These are phyloP conservation scores for Solanum bulbocastanum DNA, from an alignment of 257 asterid genomes.

Conservation along the genomic window DNA sequence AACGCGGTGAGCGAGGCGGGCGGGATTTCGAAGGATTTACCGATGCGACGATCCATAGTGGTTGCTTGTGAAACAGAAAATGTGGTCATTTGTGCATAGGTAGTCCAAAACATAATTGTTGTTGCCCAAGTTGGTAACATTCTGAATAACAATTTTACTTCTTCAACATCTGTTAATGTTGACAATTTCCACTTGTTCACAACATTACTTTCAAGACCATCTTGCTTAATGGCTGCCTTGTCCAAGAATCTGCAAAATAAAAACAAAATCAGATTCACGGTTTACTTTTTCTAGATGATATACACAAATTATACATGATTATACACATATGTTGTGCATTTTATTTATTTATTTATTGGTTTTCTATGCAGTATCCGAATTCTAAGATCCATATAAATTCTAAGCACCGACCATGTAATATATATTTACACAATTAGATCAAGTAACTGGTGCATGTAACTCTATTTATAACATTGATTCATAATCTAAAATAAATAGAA, in stretches of 20 bases:
- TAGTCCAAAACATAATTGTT: conserved; percentile 65
- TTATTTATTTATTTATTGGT: no score
- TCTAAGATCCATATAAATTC: not conserved
- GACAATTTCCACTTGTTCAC: conserved; percentile 48
- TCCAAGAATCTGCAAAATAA: conserved; percentile 34
- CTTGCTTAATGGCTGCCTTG: conserved; percentile 63
- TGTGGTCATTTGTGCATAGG: conserved; percentile 80
- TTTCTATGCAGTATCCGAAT: accelerated
- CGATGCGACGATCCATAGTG: conserved; percentile 60
- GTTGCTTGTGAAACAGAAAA: conserved; percentile 83
- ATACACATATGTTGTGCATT: not conserved
- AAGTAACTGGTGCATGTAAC: not conserved
- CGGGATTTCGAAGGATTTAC: conserved; percentile 44
- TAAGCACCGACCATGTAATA: accelerated
- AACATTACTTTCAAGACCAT: not conserved
- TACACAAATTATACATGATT: not conserved
- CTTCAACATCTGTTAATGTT: conserved; percentile 76
- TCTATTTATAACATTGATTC: not conserved
- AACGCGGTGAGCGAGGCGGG: conserved; percentile 64
- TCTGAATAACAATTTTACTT: conserved; percentile 56
- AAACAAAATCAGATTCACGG: not conserved
- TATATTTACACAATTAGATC: not conserved
- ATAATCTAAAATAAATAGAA: not conserved
- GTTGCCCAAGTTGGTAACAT: conserved; percentile 94
- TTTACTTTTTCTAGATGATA: not conserved